Evolutionary conservation across 2,329 filamentous ascomycete species (phyloP), one percentile per base, ranked within the genome.

Genomic region (Monosporascus ibericus): DNA sequence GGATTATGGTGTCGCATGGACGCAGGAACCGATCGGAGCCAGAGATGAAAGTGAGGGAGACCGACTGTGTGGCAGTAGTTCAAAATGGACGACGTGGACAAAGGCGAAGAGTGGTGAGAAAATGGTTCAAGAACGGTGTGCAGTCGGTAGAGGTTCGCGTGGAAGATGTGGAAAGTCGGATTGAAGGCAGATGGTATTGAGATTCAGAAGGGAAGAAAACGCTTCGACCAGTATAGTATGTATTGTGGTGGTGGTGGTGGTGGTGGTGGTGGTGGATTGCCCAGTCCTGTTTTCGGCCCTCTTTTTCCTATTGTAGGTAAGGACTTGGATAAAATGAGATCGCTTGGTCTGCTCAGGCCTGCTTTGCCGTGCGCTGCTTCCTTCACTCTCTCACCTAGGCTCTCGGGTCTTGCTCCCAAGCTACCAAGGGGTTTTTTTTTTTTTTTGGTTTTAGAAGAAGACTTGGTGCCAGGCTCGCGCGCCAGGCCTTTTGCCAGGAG

Each of bases 81-180:
- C 30, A 14, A 14, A 34, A 34, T 34, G 14, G 30, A 2, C 9
- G 24, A 46, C 24, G 42, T n/a, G 14, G 2, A 46, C 5, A 17
- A 7, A 7, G 3, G 42, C 14, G 22, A 18, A 30, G 25, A 24
- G 24, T 14, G 24, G 17, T 18, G 42, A 24, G 17, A 27, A 46
- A 46, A 46, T 22, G 42, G 7, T 30, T 17, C 5, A 15, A 25
- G 42, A 50, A 51, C 37, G 48, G 42, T 44, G 36, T 39, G 44
- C 46, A 37, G 47, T 48, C 34, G 51, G 49, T 55, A 59, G 53
- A 48, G 62, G 68, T 61, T 38, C 46, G 54, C 55, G 57, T 59
- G 56, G 50, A 52, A 48, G 55, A 48, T 44, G 44, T 48, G 49
- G 52, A 51, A 51, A 49, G 55, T 46, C 47, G 50, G 50, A 48